Percentiles rank a stretch among this genome's conserved stretches.
phyloP scores from a whole-genome alignment of 164 flowering plant genomes.

The Hamamelis virginiana region DNA sequence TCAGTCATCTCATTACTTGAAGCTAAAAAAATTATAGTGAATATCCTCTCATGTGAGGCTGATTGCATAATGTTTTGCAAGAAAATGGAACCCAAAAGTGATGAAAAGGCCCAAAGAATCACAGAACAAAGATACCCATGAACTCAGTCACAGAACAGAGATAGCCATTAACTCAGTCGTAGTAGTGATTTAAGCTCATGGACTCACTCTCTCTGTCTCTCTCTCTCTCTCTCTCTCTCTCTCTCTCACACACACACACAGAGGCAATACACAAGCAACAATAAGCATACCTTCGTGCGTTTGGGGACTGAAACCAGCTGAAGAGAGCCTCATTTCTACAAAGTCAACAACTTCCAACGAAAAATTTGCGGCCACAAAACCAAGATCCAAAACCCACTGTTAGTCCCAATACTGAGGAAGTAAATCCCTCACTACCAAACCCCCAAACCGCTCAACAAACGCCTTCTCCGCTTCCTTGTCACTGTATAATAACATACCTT shows the following conservation, averaged over 20 bases:
- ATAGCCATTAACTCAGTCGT: too few species aligned
- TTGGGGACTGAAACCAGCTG: constrained; percentile 64
- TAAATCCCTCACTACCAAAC: constrained; percentile 11
- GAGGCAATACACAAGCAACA: constrained; percentile 1
- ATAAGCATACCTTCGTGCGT: constrained; percentile 64
- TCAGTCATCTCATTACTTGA: not conserved
- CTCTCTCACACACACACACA: not conserved
- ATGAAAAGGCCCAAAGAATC: not conserved
- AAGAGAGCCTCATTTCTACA: constrained; percentile 60
- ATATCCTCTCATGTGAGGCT: not conserved
- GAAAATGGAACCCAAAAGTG: too few species aligned
- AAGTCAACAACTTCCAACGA: constrained; percentile 3
- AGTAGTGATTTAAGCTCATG: too few species aligned
- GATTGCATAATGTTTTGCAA: not conserved
- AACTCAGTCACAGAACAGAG: too few species aligned
- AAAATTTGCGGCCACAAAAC: not conserved
- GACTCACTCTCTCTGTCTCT: too few species aligned
- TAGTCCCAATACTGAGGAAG: constrained; percentile 4
- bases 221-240: too few species aligned
- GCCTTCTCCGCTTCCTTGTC: constrained; percentile 11
- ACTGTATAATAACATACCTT: constrained; percentile 23
- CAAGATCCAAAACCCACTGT: constrained; percentile 9
- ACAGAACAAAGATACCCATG: not conserved
- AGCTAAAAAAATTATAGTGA: not conserved
- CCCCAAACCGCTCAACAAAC: not conserved